phyloP scores from a whole-genome alignment of 2,329 filamentous ascomycete species.

The Curvularia sp. region DNA sequence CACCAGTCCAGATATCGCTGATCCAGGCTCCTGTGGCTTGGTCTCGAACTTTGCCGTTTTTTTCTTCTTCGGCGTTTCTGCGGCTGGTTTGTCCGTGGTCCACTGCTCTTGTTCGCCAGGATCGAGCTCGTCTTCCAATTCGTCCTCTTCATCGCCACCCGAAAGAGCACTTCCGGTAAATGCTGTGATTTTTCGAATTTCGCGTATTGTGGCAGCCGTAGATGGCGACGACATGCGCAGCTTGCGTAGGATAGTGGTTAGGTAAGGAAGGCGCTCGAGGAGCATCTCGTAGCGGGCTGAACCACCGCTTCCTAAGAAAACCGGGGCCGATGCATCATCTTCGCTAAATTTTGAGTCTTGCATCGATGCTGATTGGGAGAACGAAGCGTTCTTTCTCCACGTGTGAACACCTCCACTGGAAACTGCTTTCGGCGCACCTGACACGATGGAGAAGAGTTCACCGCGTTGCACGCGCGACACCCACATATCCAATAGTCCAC shows the following conservation, averaged over 20 bases:
- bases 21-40: slow-evolving; percentile 31
- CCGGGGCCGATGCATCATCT: slow-evolving; percentile 25
- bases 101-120: slow-evolving; percentile 48
- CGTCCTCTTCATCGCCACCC: slow-evolving; percentile 41
- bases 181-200: slow-evolving; percentile 72
- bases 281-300: slow-evolving; percentile 76
- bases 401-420: slow-evolving; percentile 51
- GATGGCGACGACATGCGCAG: slow-evolving; percentile 38
- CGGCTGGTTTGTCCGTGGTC: slow-evolving; percentile 53
- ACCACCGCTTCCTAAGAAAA: slow-evolving; percentile 65
- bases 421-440: slow-evolving; percentile 37
- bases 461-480: slow-evolving; percentile 63
- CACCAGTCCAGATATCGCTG: slow-evolving; percentile 31
- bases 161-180: slow-evolving; percentile 56
- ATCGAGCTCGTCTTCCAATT: slow-evolving; percentile 43
- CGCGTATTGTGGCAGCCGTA: slow-evolving; percentile 53
- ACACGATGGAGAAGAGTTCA: slow-evolving; percentile 33
- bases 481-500: slow-evolving; percentile 74
- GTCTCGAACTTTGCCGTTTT: slow-evolving; percentile 29
- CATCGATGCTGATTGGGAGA: slow-evolving; percentile 21
- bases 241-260: slow-evolving; percentile 67
- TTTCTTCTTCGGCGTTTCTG: slow-evolving; percentile 35
- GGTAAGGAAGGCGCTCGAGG: slow-evolving; percentile 86
- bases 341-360: slow-evolving; percentile 11
- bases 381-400: slow-evolving; percentile 42